phyloP scores from a whole-genome alignment of 176 grass and related monocot species.

The Phragmites australis region DNA sequence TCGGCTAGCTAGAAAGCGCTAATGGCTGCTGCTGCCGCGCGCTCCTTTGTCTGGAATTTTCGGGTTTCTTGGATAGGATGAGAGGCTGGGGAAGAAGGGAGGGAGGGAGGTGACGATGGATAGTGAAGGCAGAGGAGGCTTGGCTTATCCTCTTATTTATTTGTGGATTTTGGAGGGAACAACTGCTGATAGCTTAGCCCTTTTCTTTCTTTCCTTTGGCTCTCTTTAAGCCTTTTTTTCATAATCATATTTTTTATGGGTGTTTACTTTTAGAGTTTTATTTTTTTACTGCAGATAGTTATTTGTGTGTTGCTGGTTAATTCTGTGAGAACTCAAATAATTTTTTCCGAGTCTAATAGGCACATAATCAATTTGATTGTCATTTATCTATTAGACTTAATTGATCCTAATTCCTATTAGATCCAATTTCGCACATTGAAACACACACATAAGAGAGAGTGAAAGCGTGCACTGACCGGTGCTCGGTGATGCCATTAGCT shows the following conservation, averaged over 20 bases:
- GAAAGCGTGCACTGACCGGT: too few relatives aligned
- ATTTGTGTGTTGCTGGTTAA: neutral
- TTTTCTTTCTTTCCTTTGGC: neutral
- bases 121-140: conserved; percentile 24
- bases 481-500: too few relatives aligned
- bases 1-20: neutral
- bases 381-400: too few relatives aligned
- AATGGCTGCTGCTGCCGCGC: neutral
- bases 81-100: conserved; percentile 41
- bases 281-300: neutral
- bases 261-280: neutral
- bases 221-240: neutral
- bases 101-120: neutral
- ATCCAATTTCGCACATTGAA: too few relatives aligned
- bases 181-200: neutral
- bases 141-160: conserved; percentile 49
- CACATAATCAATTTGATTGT: neutral
- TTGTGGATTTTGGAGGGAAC: conserved; percentile 39
- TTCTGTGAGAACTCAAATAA: neutral
- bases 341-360: neutral
- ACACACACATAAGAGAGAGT: too few relatives aligned
- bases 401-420: too few relatives aligned
- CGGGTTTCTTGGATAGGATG: conserved; percentile 37
- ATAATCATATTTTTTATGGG: neutral
- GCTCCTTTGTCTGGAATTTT: conserved; percentile 9